Evolutionary conservation across 345 rosid species (phyloP).

Genomic region (Euclidium syriacum): DNA sequence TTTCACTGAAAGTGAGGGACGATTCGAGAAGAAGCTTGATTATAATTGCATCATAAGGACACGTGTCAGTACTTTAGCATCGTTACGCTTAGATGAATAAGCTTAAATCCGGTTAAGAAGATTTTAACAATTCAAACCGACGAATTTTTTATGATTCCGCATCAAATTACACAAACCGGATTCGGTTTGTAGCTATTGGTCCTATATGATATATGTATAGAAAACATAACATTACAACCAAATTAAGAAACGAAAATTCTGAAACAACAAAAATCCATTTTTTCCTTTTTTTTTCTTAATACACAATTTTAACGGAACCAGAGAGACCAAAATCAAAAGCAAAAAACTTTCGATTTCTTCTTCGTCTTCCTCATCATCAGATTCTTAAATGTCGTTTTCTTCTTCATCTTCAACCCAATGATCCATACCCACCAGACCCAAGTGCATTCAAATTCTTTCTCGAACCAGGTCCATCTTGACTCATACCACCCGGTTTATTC

Average conservation of each 20-base stretch:
- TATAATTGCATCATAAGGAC: not conserved
- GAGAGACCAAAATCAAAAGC: slow-evolving; percentile 27
- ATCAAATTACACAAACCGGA: slow-evolving; percentile 28
- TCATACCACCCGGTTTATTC: slow-evolving; percentile 36
- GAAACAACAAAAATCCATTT: slow-evolving; percentile 25
- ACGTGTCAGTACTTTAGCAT: slow-evolving; percentile 7
- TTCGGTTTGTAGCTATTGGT: slow-evolving; percentile 27
- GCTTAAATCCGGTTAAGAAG: not conserved
- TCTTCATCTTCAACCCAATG: slow-evolving; percentile 24
- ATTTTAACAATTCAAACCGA: slow-evolving; percentile 13
- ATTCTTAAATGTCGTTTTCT: not conserved
- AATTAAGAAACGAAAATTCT: slow-evolving; percentile 16
- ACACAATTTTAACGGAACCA: slow-evolving; percentile 30
- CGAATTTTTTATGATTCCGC: slow-evolving; percentile 3
- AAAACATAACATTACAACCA: slow-evolving; percentile 30
- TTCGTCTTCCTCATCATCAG: slow-evolving; percentile 15
- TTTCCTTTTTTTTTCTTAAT: slow-evolving; percentile 19
- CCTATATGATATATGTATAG: slow-evolving; percentile 25
- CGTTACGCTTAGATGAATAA: not conserved
- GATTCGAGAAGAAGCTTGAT: slow-evolving; percentile 1
- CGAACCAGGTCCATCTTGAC: slow-evolving; percentile 39
- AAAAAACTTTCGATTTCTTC: slow-evolving; percentile 12
- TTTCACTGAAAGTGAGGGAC: not conserved
- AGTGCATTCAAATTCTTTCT: slow-evolving; percentile 34
- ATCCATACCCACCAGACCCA: slow-evolving; percentile 16